These are phyloP conservation scores for Rhizophagus prolifer DNA, from an alignment of 192 early-diverging fungal genomes.

Conservation along the genomic window DNA sequence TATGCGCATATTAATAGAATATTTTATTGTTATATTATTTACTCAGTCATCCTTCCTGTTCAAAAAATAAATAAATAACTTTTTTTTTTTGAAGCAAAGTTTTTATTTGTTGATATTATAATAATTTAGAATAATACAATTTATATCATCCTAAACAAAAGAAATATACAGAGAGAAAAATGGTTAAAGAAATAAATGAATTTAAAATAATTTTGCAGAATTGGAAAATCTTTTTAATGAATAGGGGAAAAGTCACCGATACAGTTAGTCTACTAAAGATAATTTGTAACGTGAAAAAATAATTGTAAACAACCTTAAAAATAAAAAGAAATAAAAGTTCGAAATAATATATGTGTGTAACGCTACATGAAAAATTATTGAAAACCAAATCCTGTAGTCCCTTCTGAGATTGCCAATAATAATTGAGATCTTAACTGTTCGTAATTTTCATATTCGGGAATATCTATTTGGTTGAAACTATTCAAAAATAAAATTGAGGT, in stretches of 20 bases:
- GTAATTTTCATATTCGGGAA: slow-evolving; percentile 91
- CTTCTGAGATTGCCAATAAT: slow-evolving; percentile 88
- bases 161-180: not conserved
- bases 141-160: not conserved
- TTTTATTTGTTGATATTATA: not conserved
- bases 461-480: slow-evolving; percentile 97
- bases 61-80: too few species aligned
- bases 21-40: too few species aligned
- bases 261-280: too few species aligned
- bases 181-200: not conserved
- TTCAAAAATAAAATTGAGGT: slow-evolving; percentile 17
- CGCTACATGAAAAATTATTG: slow-evolving; percentile 43
- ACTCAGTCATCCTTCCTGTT: too few species aligned
- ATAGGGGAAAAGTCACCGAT: not conserved
- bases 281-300: too few species aligned
- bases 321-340: not conserved
- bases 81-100: not conserved
- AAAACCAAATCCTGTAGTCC: slow-evolving; percentile 90
- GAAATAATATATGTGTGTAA: not conserved
- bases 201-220: not conserved
- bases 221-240: not conserved
- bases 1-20: too few species aligned
- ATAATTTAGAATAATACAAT: not conserved
- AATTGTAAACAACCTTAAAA: not conserved
- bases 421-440: slow-evolving; percentile 81